Evolutionary conservation across 805 yeast genomes (phyloP), one percentile per base, ranked within the genome.

Genomic region (Wickerhamia fluorescens): DNA sequence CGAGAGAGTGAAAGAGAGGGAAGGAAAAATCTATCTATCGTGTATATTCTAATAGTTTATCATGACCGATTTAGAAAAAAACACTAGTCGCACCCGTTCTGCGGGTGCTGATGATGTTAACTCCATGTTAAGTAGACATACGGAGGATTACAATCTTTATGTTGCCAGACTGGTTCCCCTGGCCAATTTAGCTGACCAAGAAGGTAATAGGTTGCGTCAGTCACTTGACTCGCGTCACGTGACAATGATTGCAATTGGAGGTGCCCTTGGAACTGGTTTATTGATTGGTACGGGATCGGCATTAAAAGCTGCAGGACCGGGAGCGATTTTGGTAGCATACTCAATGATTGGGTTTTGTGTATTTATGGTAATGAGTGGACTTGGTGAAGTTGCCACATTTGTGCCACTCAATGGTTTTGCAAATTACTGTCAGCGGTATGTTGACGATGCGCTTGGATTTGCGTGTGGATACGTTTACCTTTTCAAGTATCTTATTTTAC

Each of bases 261-360:
- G 92, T 41, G 83, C 89, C 6, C 56, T 83, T 29, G 92, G 92
- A 32, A 81, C 92, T 1, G 94, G 88, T 47, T 63, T 83, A 33
- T 61, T 83, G 40, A 78, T 83, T 41, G 86, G 88, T 44, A 78
- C 88, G 3, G 86, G 87, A 33, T 58, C 75, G 10, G 77, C 88
- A 1, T 62, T 83, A 31, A 61, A 67, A n/a, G 51, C 66, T 8
- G 86, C 84, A 9, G 94, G 94, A 6, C 89, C 80, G 2, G 80
- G 68, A 16, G 61, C 75, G 29, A 62, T 73, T 25, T 63, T 83
- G 24, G 67, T 83, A 29, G 72, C 85, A 4, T 85, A 83, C 48
- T 53, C 77, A 5, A 50, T 77, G 29, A 76, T 83, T 41, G 94
- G 94, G n/a, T 47, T 75, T 16, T 58, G 78, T 24, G 88, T 84